These are phyloP conservation scores for Lagenaria siceraria DNA, from an alignment of 306 rosid genomes.

Conservation along the genomic window DNA sequence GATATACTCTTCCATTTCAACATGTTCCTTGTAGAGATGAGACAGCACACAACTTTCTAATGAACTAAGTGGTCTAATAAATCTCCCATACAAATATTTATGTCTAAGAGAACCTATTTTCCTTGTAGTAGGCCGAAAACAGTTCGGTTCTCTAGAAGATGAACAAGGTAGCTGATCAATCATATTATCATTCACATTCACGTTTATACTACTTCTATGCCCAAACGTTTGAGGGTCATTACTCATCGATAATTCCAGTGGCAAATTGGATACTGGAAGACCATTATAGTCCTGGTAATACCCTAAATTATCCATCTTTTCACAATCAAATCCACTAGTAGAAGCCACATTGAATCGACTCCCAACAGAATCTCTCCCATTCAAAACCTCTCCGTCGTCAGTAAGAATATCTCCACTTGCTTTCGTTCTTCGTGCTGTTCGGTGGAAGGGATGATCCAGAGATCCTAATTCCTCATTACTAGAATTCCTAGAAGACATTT, in stretches of 20 bases:
- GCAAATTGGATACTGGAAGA: background rate
- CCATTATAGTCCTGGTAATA: background rate
- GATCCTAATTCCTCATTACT: background rate
- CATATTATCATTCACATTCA: background rate
- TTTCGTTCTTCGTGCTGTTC: background rate
- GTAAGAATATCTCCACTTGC: background rate
- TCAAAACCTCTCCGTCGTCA: slow-evolving; percentile 10
- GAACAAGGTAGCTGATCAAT: slow-evolving; percentile 3
- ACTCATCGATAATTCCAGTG: background rate
- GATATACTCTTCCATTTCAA: slow-evolving; percentile 39
- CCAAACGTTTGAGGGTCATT: background rate
- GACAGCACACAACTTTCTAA: slow-evolving; percentile 74
- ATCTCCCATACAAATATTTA: slow-evolving; percentile 17
- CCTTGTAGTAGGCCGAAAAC: slow-evolving; percentile 19
- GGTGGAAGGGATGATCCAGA: background rate
- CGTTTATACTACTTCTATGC: background rate
- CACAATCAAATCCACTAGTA: background rate
- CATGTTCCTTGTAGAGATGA: slow-evolving; percentile 50
- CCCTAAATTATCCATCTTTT: slow-evolving; percentile 2
- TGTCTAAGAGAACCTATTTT: slow-evolving; percentile 37
- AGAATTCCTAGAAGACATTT: slow-evolving; percentile 2
- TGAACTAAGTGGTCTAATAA: slow-evolving; percentile 39
- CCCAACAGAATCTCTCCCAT: background rate
- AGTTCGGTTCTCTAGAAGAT: slow-evolving; percentile 16
- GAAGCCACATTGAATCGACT: background rate